Conservation (phyloP, 2,329 filamentous ascomycete species). For the Orbilia quercus region DNA sequence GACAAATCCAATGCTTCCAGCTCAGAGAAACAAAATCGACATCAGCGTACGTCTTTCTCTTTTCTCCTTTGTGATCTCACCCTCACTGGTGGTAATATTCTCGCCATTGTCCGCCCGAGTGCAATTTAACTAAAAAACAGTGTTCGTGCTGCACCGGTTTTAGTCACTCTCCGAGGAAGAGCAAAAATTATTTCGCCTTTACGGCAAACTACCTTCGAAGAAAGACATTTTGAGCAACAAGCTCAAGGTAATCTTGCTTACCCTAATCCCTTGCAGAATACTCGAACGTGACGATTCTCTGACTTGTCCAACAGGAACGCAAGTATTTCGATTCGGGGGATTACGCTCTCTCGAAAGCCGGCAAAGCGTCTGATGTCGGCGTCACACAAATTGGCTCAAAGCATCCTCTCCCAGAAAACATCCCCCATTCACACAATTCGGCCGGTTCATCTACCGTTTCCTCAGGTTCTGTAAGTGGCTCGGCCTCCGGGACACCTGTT, state of each 20-base stretch:
- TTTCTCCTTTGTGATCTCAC: too few relatives aligned
- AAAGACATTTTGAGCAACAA: conserved; percentile 98
- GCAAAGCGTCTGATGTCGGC: conserved; percentile 93
- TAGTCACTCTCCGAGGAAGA: conserved; percentile 94
- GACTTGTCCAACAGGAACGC: conserved; percentile 72
- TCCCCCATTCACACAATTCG: conserved; percentile 72
- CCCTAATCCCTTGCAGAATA: conserved; percentile 11
- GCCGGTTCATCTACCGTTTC: conserved; percentile 45
- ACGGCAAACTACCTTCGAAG: conserved; percentile 96
- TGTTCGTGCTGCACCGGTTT: neutral
- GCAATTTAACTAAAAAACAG: conserved; percentile 1
- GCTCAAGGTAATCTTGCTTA: conserved; percentile 74
- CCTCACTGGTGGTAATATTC: neutral
- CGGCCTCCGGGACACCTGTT: conserved; percentile 55
- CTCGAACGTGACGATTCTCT: conserved; percentile 9
- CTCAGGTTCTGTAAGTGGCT: conserved; percentile 44
- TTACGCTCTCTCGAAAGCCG: conserved; percentile 95
- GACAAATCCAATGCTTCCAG: conserved; percentile 40
- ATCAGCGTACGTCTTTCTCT: conserved; percentile 76
- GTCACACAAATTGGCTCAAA: conserved; percentile 93
- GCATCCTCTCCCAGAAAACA: conserved; percentile 94
- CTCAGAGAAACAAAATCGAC: conserved; percentile 97
- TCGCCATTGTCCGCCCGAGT: conserved; percentile 13
- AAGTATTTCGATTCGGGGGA: conserved; percentile 98
- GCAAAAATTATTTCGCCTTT: conserved; percentile 94